These are phyloP conservation scores for Globisporangium heterothallicum DNA, from an alignment of 352 stramenopile species.

Conservation along the genomic window DNA sequence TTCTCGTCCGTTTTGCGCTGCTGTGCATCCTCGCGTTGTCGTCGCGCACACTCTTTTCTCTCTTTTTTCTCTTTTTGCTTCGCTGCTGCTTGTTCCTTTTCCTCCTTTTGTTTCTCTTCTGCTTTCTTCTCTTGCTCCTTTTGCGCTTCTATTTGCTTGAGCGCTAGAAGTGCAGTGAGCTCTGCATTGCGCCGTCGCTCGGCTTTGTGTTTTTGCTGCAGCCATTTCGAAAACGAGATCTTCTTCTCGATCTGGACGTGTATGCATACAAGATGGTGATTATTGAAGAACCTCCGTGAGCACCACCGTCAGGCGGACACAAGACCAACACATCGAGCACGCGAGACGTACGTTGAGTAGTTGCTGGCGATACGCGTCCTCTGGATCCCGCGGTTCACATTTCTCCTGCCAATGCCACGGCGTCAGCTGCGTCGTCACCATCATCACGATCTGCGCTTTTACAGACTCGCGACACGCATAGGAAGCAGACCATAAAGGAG, in stretches of 20 bases:
- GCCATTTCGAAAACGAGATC: slow-evolving; percentile 40
- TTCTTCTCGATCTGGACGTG: slow-evolving; percentile 33
- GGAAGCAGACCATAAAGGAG: no score
- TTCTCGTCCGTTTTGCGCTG: slow-evolving; percentile 2
- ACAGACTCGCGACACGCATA: not conserved
- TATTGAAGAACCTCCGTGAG: not conserved
- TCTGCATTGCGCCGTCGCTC: not conserved
- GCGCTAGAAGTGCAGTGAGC: not conserved
- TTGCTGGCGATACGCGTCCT: slow-evolving; percentile 36
- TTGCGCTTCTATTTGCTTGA: slow-evolving; percentile 17
- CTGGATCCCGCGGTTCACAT: slow-evolving; percentile 26
- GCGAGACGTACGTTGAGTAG: slow-evolving; percentile 41
- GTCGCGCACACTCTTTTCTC: slow-evolving; percentile 12
- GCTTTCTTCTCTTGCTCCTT: slow-evolving; percentile 2
- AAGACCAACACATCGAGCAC: not conserved
- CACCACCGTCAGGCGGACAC: not conserved
- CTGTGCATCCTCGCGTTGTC: slow-evolving; percentile 9
- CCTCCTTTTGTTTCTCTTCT: slow-evolving; percentile 18
- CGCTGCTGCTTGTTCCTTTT: no score
- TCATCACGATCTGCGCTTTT: not conserved
- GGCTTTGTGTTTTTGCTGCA: slow-evolving; percentile 24
- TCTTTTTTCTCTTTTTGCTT: slow-evolving; percentile 16
- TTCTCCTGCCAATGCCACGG: slow-evolving; percentile 71
- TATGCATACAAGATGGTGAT: not conserved
- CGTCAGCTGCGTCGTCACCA: slow-evolving; percentile 4